phyloP scores from a whole-genome alignment of 1,139 yeast genomes.

The Hyphopichia pseudoburtonii region DNA sequence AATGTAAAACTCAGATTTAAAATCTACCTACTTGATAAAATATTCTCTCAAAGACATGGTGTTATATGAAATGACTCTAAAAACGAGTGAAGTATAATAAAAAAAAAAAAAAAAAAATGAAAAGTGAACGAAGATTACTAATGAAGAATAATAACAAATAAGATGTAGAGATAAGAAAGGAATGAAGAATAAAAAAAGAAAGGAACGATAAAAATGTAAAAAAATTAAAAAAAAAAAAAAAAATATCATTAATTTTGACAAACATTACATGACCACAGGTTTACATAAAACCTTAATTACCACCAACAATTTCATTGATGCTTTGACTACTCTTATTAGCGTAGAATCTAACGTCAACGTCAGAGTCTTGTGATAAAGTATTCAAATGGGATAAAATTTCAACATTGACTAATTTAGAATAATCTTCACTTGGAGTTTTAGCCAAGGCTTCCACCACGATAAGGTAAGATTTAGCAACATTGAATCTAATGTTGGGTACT shows the following conservation, averaged over 20 bases:
- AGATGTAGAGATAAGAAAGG: neutral
- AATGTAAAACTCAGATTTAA: neutral
- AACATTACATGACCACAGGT: neutral
- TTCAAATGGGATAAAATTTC: constrained; percentile 67
- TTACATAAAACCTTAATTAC: neutral
- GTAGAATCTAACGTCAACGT: constrained; percentile 87
- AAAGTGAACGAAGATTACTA: neutral
- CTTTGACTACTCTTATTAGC: constrained; percentile 61
- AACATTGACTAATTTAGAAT: constrained; percentile 45
- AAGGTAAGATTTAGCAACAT: constrained; percentile 83
- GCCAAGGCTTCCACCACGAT: constrained; percentile 55
- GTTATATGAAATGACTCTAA: too few species aligned
- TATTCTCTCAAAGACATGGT: too few species aligned
- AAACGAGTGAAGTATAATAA: too few species aligned
- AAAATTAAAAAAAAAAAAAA: neutral
- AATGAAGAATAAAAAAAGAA: neutral
- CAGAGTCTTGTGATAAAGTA: constrained; percentile 67
- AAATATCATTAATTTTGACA: constrained; percentile 1
- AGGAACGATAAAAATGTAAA: too few species aligned
- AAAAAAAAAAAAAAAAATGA: neutral
- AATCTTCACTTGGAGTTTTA: constrained; percentile 19
- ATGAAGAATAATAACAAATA: neutral
- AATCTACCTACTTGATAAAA: neutral
- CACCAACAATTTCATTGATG: constrained; percentile 20
- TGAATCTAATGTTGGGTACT: constrained; percentile 93